phyloP scores from a whole-genome alignment of 176 grass and related monocot genomes.

The Lolium rigidum region DNA sequence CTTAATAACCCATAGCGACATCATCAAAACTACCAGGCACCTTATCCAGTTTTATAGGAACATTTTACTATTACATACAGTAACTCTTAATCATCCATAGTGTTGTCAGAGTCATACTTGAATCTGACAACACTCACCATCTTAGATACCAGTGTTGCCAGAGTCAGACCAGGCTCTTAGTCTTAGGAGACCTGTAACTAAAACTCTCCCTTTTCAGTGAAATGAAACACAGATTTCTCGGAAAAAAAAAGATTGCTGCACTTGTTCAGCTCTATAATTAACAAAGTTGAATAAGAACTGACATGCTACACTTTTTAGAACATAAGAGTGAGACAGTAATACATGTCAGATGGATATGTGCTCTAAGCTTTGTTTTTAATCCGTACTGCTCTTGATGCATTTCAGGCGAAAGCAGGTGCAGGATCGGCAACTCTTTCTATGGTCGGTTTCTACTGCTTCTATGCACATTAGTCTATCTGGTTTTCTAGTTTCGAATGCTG shows the following conservation, averaged over 20 bases:
- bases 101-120: too few species aligned
- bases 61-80: too few species aligned
- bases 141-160: too few species aligned
- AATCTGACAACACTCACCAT: too few species aligned
- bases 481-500: background rate
- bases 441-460: conserved; percentile 53
- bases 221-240: too few species aligned
- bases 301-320: conserved; percentile 11
- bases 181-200: too few species aligned
- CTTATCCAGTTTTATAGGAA: too few species aligned
- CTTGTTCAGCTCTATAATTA: conserved; percentile 6
- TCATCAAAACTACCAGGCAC: too few species aligned
- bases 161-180: too few species aligned
- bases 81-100: too few species aligned
- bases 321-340: background rate
- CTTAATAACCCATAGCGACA: too few species aligned
- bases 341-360: background rate
- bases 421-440: conserved; percentile 91
- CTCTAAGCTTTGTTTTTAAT: background rate
- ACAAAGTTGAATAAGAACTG: background rate
- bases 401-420: conserved; percentile 88
- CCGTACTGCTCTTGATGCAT: background rate
- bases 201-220: too few species aligned
- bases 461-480: background rate
- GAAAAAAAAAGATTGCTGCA: background rate